Evolutionary conservation across 2,329 filamentous ascomycete genomes (phyloP), one percentile per base, ranked within the genome.

Genomic region (Arachnopeziza araneosa): DNA sequence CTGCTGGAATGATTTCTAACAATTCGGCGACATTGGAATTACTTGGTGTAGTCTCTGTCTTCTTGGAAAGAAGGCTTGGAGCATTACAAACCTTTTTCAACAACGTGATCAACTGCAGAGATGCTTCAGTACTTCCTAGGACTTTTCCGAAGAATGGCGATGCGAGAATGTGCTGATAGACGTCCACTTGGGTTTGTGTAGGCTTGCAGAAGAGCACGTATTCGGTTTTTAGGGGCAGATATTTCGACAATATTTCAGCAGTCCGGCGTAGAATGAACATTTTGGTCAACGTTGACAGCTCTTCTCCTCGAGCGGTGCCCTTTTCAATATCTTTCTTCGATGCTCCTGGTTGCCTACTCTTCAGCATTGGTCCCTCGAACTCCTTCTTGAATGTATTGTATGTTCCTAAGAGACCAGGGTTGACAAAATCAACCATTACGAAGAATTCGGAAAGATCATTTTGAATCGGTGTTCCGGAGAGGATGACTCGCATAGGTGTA

Each of bases 381-480:
- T 93, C 97, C 2, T 87, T 88, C 70, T 97, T 91, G 62, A 99
- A 99, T 0, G 90, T 91, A 55, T 96, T 91, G 71, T 95, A 87
- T 66, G 96, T 91, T 56, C 95, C 91, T 66, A 99, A 96, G 24
- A 97, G 92, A 44, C 91, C 90, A 0, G 93, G 95, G 59, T 98
- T 84, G 0, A 98, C 79, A 69, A 99, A 99, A 70, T 99, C 93
- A 0, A 99, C 82, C 9, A 99, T 77, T 0, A 92, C 96, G 91
- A 93, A 99, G 0, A 99, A 78, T 69, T 99, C 95, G 1, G 91
- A 89, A 1, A 99, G 82, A 65, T 98, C 98, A 74, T 99, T 99
- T 65, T 99, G 95, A 0, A 99, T 78, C 0, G 95, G 95, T 0
- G 95, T 99, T 10, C 95, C 95, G n/a, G 71, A 71, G n/a, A 73